phyloP scores from a whole-genome alignment of 805 yeast species.

The Cyberlindnera sargentensis region DNA sequence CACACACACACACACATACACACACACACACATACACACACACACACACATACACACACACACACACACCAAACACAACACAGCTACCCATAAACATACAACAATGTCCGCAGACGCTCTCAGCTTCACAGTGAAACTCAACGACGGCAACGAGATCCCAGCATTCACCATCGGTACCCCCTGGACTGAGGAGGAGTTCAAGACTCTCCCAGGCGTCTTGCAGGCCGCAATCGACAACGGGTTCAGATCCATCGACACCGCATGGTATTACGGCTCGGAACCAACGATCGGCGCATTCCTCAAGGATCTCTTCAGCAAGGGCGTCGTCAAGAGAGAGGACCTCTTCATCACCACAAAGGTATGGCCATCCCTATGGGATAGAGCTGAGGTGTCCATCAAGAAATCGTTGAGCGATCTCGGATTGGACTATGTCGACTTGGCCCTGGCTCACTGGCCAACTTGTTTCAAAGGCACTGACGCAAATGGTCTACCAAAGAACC shows the following conservation, averaged over 20 bases:
- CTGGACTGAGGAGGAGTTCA: constrained; percentile 39
- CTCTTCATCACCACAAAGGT: constrained; percentile 70
- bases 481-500: constrained; percentile 35
- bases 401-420: constrained; percentile 53
- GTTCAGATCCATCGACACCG: constrained; percentile 70
- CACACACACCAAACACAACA: no score
- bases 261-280: constrained; percentile 65
- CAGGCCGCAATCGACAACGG: constrained; percentile 36
- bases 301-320: constrained; percentile 37
- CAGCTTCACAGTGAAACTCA: constrained; percentile 25
- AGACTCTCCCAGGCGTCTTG: constrained; percentile 44
- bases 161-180: constrained; percentile 68
- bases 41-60: no score
- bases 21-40: no score
- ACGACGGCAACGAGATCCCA: constrained; percentile 55
- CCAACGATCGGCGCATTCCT: constrained; percentile 41
- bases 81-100: neutral
- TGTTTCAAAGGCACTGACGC: constrained; percentile 60
- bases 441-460: constrained; percentile 79
- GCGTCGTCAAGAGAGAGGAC: constrained; percentile 45
- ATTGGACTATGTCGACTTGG: constrained; percentile 69
- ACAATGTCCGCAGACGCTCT: neutral
- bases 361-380: constrained; percentile 49
- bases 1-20: no score
- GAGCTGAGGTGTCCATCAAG: constrained; percentile 46